Percentiles rank a stretch among this genome's conserved stretches.
These are phyloP conservation scores for Claviceps citrina DNA, from an alignment of 2,329 filamentous ascomycete species.

Conservation along the genomic window DNA sequence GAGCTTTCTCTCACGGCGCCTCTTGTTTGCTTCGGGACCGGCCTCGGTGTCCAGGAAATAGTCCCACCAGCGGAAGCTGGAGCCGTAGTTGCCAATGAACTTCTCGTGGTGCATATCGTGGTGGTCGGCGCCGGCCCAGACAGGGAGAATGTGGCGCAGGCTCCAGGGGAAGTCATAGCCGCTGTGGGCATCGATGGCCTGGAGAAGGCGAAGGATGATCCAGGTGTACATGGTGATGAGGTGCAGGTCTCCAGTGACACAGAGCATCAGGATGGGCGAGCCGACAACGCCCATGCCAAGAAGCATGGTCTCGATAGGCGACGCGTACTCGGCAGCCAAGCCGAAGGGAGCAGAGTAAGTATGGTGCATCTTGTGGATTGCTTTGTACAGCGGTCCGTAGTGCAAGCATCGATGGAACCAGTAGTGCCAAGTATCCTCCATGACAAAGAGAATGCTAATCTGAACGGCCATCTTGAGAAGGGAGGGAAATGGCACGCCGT, in stretches of 20 bases:
- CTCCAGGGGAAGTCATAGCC: conserved; percentile 99
- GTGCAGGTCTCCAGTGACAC: conserved; percentile 73
- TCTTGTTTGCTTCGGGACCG: conserved; percentile 71
- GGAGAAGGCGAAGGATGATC: conserved; percentile 86
- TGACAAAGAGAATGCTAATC: conserved; percentile 82
- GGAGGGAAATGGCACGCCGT: conserved; percentile 76
- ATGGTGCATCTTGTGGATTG: conserved; percentile 97
- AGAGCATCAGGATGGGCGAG: conserved; percentile 68
- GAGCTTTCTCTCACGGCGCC: conserved; percentile 63
- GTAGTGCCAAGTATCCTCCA: conserved; percentile 98
- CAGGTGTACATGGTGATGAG: conserved; percentile 96
- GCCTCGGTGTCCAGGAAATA: conserved; percentile 86
- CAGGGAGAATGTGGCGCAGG: conserved; percentile 83
- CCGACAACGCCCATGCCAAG: conserved; percentile 78
- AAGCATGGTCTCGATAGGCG: conserved; percentile 91
- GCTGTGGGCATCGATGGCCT: conserved; percentile 93
- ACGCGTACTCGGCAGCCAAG: conserved; percentile 91
- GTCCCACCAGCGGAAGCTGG: conserved; percentile 99
- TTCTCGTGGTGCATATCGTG: conserved; percentile 96
- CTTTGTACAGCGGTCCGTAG: conserved; percentile 88
- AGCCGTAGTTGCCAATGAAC: conserved; percentile 96
- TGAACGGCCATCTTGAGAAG: conserved; percentile 78
- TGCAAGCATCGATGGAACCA: conserved; percentile 88
- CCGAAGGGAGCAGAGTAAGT: conserved; percentile 97
- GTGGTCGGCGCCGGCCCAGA: conserved; percentile 95